Base-by-base conservation (phyloP, 1,284 basidiomycete species). In the Irpex rosettiformis region DNA sequence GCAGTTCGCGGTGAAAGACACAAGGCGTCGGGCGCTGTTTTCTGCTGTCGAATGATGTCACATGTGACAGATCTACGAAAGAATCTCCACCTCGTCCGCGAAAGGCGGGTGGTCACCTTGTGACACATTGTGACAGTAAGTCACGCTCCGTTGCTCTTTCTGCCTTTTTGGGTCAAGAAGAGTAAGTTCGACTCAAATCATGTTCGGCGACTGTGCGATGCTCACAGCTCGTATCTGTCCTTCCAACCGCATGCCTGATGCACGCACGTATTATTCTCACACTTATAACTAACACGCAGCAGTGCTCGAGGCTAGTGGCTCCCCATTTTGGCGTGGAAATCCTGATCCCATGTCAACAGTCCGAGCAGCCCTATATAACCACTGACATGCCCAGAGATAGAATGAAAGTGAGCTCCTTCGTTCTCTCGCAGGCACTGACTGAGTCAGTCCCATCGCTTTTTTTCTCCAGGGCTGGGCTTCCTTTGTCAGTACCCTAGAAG, bases 371-470 rank as follows among this genome's bases (percentile, higher is more conserved):
- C 42, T 37, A 16, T 56, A 59, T 65, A 48, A 56, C 49, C 52
- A 27, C 54, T 62, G 61, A 55, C 62, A 60, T 28, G 47, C 40
- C 13, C 37, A 57, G 60, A n/a, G n/a, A n/a, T n/a, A n/a, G 62
- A 61, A 59, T 52, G 48, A 57, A 53, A 37, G 52, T 58, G 51
- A 58, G 58, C 60, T 55, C 56, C 57, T 56, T 62, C 58, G 57
- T 64, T 65, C 64, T 49, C 29, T 56, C 61, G 59, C 40, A 65
- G 67, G 68, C 65, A 60, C 66, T 68, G 70, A 70, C 67, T 67
- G 68, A 66, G 70, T 70, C 70, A 69, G 67, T 66, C 67, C 64
- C 65, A 43, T 55, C 59, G 63, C 58, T 60, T 55, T 62, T 58
- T 57, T 51, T 67, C 67, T 64, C 21, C 13, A 8, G 21, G 13